Conservation (phyloP, 2,329 filamentous ascomycete species). For the Verticillium isaacii region DNA sequence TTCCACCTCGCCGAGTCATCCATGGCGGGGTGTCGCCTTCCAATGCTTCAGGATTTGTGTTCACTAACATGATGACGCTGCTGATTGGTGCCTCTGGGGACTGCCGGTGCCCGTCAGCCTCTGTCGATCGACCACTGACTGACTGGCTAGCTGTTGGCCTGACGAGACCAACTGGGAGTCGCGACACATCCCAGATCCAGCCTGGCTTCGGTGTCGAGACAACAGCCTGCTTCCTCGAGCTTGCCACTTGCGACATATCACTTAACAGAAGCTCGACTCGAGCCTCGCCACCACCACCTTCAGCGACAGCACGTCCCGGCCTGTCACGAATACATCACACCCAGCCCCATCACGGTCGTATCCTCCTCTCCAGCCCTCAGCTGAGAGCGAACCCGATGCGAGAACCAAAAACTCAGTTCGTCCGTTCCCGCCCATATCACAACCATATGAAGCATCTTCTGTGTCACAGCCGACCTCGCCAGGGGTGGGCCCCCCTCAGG, state of each 20-base stretch:
- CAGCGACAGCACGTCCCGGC: neutral
- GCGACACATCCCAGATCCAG: neutral
- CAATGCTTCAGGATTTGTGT: neutral
- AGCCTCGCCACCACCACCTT: neutral
- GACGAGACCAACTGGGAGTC: neutral
- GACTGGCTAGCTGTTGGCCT: neutral
- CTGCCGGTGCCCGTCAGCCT: neutral
- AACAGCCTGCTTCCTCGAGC: neutral
- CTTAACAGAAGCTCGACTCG: neutral
- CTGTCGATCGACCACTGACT: neutral
- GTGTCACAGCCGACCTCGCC: conserved; percentile 2
- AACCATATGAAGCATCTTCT: neutral
- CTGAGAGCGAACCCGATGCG: neutral
- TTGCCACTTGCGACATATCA: neutral
- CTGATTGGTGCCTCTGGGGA: neutral
- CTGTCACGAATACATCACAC: neutral
- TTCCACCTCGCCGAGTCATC: neutral
- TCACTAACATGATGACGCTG: neutral
- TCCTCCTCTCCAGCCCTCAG: neutral
- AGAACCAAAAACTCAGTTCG: neutral
- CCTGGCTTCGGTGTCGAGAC: neutral
- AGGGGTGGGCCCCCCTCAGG: neutral
- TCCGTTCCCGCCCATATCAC: neutral
- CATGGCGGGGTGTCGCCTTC: neutral
- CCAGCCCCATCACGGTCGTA: neutral